Evolutionary conservation across 257 asterid genomes (phyloP).

Genomic region (Penstemon barbatus): DNA sequence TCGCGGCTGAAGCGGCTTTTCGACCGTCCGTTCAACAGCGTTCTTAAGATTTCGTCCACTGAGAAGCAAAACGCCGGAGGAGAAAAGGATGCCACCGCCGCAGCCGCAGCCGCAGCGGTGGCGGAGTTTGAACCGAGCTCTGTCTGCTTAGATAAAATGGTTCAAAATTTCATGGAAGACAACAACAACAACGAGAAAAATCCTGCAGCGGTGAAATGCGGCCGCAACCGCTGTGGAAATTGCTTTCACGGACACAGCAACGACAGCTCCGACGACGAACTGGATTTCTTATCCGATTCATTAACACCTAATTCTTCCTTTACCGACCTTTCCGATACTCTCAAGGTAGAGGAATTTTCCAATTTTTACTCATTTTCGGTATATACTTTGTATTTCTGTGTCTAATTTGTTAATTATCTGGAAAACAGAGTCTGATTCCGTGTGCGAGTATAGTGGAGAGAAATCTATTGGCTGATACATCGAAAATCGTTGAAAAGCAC

Average conservation of each 20-base stretch:
- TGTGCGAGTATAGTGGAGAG: slow-evolving; percentile 69
- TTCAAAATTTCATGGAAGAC: slow-evolving; percentile 72
- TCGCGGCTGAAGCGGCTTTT: slow-evolving; percentile 86
- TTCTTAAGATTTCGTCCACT: slow-evolving; percentile 53
- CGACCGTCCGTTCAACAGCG: slow-evolving; percentile 79
- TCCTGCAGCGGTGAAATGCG: slow-evolving; percentile 52
- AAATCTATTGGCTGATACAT: slow-evolving; percentile 72
- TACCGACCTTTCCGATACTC: slow-evolving; percentile 53
- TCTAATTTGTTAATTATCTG: neutral
- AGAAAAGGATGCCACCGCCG: slow-evolving; percentile 38
- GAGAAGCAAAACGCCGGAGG: slow-evolving; percentile 52
- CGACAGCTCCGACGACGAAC: slow-evolving; percentile 85
- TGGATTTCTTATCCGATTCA: slow-evolving; percentile 47
- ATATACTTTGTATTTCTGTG: neutral
- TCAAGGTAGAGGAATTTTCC: slow-evolving; percentile 53
- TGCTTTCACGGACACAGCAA: slow-evolving; percentile 76
- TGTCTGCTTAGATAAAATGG: slow-evolving; percentile 75
- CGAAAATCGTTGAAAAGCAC: slow-evolving; percentile 62
- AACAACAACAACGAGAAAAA: slow-evolving; percentile 54
- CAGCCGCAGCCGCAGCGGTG: slow-evolving; percentile 27
- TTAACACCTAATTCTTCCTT: slow-evolving; percentile 44
- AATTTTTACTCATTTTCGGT: neutral
- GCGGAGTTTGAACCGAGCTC: slow-evolving; percentile 84
- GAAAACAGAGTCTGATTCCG: slow-evolving; percentile 59
- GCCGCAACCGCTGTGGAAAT: slow-evolving; percentile 66